Evolutionary conservation across 805 yeast genomes (phyloP).

Genomic region (Candida ponderosae): DNA sequence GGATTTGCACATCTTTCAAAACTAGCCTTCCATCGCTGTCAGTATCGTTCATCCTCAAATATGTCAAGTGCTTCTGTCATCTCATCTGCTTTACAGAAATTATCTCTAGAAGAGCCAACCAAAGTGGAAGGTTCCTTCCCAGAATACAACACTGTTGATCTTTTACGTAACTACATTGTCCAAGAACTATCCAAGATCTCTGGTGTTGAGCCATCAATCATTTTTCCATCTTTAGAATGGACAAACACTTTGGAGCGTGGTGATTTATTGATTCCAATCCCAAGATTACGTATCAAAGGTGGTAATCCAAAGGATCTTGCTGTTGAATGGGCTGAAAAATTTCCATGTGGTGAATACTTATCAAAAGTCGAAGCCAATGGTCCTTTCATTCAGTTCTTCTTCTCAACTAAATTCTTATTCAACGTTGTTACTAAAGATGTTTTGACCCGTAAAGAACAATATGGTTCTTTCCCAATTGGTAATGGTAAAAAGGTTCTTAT

Average conservation of each 20-base stretch:
- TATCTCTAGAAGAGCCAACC: constrained; percentile 34
- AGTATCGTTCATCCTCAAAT: constrained; percentile 1
- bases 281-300: constrained; percentile 82
- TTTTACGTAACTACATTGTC: constrained; percentile 84
- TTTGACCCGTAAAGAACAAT: constrained; percentile 47
- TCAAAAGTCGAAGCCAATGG: constrained; percentile 75
- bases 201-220: constrained; percentile 59
- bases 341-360: constrained; percentile 67
- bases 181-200: constrained; percentile 67
- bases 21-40: neutral
- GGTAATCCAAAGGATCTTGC: constrained; percentile 71
- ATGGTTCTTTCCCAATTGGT: constrained; percentile 74
- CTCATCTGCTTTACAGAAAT: constrained; percentile 22
- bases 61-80: constrained; percentile 22
- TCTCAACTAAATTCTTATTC: constrained; percentile 58
- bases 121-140: constrained; percentile 58
- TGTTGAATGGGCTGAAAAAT: constrained; percentile 66
- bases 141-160: constrained; percentile 71
- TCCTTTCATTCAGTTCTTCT: constrained; percentile 85
- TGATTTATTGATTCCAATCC: constrained; percentile 86
- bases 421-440: constrained; percentile 64
- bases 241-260: constrained; percentile 84
- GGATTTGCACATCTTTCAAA: neutral
- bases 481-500: constrained; percentile 61
- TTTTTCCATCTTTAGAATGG: constrained; percentile 83